phyloP scores from a whole-genome alignment of 1,284 basidiomycete species.

The Hymenochaete sp. region DNA sequence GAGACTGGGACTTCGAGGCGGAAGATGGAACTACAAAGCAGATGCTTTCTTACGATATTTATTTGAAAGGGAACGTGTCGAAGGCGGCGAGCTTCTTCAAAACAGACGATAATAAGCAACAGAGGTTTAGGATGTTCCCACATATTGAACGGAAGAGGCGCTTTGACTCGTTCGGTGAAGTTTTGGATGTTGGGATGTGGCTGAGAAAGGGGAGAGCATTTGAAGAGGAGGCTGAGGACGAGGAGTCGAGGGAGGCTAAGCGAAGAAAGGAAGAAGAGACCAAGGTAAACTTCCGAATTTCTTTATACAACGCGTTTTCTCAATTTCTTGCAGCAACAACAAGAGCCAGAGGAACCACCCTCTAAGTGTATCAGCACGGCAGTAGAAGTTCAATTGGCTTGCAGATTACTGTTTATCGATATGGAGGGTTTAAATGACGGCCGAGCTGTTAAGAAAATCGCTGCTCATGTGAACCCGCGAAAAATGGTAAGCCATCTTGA shows the following conservation, averaged over 20 bases:
- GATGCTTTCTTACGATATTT: constrained; percentile 88
- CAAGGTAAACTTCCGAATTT: constrained; percentile 41
- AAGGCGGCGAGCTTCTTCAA: constrained; percentile 81
- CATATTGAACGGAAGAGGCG: constrained; percentile 87
- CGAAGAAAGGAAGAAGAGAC: constrained; percentile 65
- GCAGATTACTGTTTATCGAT: constrained; percentile 85
- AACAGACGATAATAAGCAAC: constrained; percentile 54
- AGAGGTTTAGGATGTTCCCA: constrained; percentile 94
- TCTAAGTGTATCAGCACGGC: constrained; percentile 82
- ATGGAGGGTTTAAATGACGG: constrained; percentile 96
- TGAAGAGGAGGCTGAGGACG: constrained; percentile 79
- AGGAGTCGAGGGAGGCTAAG: constrained; percentile 70
- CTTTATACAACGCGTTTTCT: neutral
- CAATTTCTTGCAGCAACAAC: constrained; percentile 33
- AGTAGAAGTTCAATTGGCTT: constrained; percentile 71
- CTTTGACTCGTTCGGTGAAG: constrained; percentile 95
- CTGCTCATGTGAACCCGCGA: constrained; percentile 92
- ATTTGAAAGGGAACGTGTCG: constrained; percentile 87
- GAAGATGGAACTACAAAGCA: constrained; percentile 68
- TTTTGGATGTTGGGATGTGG: constrained; percentile 91
- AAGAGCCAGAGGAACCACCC: constrained; percentile 72
- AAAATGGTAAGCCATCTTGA: constrained; percentile 57
- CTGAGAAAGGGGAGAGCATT: constrained; percentile 80
- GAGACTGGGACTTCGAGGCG: constrained; percentile 62
- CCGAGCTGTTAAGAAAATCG: constrained; percentile 91